Evolutionary conservation across 1,139 yeast genomes (phyloP).

Genomic region (Suhomyces atakaporum): DNA sequence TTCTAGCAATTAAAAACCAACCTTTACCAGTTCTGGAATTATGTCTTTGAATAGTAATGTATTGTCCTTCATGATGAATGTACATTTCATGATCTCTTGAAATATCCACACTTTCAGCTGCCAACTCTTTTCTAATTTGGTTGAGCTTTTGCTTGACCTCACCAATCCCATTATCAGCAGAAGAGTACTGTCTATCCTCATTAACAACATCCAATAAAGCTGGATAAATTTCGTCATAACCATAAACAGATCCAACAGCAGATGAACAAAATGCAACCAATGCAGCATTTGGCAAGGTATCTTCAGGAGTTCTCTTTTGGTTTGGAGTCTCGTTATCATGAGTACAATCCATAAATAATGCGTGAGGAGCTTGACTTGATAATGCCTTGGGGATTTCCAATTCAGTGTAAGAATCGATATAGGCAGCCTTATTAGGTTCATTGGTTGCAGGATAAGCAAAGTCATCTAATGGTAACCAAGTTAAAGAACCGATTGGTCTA

Average conservation of each 20-base stretch:
- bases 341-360: conserved; percentile 95
- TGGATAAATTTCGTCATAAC: conserved; percentile 92
- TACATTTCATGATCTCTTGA: conserved; percentile 85
- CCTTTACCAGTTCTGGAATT: conserved; percentile 87
- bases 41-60: conserved; percentile 83
- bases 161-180: conserved; percentile 67
- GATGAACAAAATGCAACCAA: conserved; percentile 90
- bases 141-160: conserved; percentile 64
- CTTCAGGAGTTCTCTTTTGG: conserved; percentile 90
- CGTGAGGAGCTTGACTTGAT: conserved; percentile 76
- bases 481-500: conserved; percentile 88
- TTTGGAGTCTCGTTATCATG: conserved; percentile 92
- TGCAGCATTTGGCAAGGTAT: conserved; percentile 93
- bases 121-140: conserved; percentile 58
- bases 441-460: conserved; percentile 62
- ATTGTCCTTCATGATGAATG: conserved; percentile 92
- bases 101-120: conserved; percentile 63
- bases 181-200: conserved; percentile 68
- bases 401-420: conserved; percentile 49
- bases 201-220: conserved; percentile 76
- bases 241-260: conserved; percentile 93
- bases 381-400: conserved; percentile 66
- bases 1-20: conserved; percentile 84
- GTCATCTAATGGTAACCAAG: conserved; percentile 72
- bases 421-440: conserved; percentile 36